Evolutionary conservation across 345 rosid species (phyloP).

Genomic region (Iberis pinnata): DNA sequence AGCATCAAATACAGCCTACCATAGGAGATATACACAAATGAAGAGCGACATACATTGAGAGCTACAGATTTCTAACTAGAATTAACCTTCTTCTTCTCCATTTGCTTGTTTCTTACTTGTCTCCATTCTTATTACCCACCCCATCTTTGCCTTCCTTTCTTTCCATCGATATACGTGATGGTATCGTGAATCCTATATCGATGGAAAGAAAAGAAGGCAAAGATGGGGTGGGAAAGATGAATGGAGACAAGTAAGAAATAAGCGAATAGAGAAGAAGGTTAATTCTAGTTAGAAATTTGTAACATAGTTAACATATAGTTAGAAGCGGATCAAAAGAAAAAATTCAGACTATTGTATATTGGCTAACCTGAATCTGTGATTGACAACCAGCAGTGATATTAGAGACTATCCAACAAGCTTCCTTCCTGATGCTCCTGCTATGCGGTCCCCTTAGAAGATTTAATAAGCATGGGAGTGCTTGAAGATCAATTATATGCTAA

Average conservation of each 20-base stretch:
- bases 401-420: constrained; percentile 34
- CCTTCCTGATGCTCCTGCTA: constrained; percentile 35
- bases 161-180: too few relatives aligned
- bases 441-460: constrained; percentile 27
- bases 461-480: constrained; percentile 32
- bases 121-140: too few relatives aligned
- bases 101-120: too few relatives aligned
- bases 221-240: too few relatives aligned
- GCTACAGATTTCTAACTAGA: background rate
- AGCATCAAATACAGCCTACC: constrained; percentile 46
- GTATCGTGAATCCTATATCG: too few relatives aligned
- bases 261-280: too few relatives aligned
- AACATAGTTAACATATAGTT: too few relatives aligned
- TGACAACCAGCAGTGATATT: constrained; percentile 42
- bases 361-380: constrained; percentile 33
- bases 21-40: constrained; percentile 15
- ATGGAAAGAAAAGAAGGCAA: too few relatives aligned
- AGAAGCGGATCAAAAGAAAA: constrained; percentile 4
- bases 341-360: background rate
- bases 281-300: too few relatives aligned
- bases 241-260: too few relatives aligned
- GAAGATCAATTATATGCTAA: constrained; percentile 33
- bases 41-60: background rate
- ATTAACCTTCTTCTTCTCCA: too few relatives aligned
- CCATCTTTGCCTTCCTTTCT: too few relatives aligned